A percentile compares a stretch with the other conserved stretches of the same genome.
phyloP scores from a whole-genome alignment of 2,329 filamentous ascomycete genomes.

The Chrysosphaeria jannelii region DNA sequence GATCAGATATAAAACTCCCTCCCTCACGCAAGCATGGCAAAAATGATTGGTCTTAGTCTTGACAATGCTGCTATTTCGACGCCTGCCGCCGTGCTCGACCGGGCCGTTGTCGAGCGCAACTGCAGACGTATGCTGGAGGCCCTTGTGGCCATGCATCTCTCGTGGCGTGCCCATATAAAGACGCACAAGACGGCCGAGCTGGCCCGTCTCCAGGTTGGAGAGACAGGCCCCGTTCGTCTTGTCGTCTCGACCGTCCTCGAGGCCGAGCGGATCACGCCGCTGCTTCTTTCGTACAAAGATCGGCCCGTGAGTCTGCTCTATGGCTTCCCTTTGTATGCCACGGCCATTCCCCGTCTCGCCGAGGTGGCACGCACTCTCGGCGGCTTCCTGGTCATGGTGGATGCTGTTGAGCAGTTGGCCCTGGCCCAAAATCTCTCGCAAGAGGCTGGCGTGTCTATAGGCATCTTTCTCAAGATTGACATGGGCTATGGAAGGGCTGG shows the following conservation, averaged over 20 bases:
- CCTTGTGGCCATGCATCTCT: slow-evolving; percentile 23
- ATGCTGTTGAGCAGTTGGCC: slow-evolving; percentile 30
- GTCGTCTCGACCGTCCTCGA: slow-evolving; percentile 49
- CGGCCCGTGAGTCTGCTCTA: slow-evolving; percentile 37
- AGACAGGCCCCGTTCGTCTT: slow-evolving; percentile 21
- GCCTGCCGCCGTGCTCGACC: slow-evolving; percentile 38
- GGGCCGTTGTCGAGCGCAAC: slow-evolving; percentile 32
- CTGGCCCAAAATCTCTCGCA: slow-evolving; percentile 7
- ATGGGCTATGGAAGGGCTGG: slow-evolving; percentile 44
- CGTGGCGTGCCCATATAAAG: slow-evolving; percentile 53
- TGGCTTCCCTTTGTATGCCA: slow-evolving; percentile 35
- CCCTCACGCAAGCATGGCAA: no score
- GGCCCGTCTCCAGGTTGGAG: slow-evolving; percentile 5
- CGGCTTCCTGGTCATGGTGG: slow-evolving; percentile 33
- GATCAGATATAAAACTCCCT: no score
- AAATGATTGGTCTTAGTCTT: slow-evolving; percentile 24
- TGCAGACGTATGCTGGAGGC: slow-evolving; percentile 42
- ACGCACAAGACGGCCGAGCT: slow-evolving; percentile 30
- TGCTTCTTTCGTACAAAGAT: slow-evolving; percentile 24
- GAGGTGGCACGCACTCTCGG: slow-evolving; percentile 24
- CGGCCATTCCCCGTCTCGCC: slow-evolving; percentile 27
- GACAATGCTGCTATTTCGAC: slow-evolving; percentile 23
- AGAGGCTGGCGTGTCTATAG: slow-evolving; percentile 10
- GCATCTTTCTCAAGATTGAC: slow-evolving; percentile 44
- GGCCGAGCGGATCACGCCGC: slow-evolving; percentile 31